Conservation (phyloP, 768 basidiomycete species). For the Boletus patriciae region DNA sequence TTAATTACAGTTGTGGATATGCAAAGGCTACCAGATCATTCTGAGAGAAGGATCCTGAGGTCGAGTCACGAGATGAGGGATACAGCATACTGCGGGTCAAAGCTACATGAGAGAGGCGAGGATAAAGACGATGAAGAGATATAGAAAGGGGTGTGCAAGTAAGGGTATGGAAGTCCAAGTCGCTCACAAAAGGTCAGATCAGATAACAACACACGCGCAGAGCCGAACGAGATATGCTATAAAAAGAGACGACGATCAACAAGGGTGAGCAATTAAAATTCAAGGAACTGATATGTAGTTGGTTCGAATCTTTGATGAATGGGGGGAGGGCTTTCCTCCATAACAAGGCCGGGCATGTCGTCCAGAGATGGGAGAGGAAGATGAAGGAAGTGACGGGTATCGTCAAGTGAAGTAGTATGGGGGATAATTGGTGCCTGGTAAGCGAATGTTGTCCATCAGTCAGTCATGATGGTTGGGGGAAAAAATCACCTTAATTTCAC, state of each 20-base stretch:
- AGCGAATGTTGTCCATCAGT: slow-evolving; percentile 6
- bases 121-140: slow-evolving; percentile 1
- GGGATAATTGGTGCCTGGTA: slow-evolving; percentile 83
- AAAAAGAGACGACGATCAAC: slow-evolving; percentile 14
- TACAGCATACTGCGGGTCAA: slow-evolving; percentile 32
- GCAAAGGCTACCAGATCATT: slow-evolving; percentile 7
- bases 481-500: slow-evolving; percentile 74
- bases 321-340: slow-evolving; percentile 57
- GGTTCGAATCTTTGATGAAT: slow-evolving; percentile 67
- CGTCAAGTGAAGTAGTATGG: slow-evolving; percentile 73
- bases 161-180: slow-evolving; percentile 7
- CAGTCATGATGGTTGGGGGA: slow-evolving; percentile 1
- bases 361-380: slow-evolving; percentile 73
- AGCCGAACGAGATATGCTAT: slow-evolving; percentile 27
- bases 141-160: slow-evolving; percentile 11
- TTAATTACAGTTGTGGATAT: slow-evolving; percentile 13
- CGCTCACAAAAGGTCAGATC: not conserved
- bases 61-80: slow-evolving; percentile 15
- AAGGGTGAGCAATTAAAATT: slow-evolving; percentile 53
- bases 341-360: slow-evolving; percentile 76
- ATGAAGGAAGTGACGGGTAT: slow-evolving; percentile 84
- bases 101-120: slow-evolving; percentile 28
- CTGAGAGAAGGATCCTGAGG: slow-evolving; percentile 5
- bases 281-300: slow-evolving; percentile 68
- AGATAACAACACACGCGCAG: slow-evolving; percentile 6